Evolutionary conservation across 805 yeast genomes (phyloP), one percentile per base, ranked within the genome.

Genomic region (Yamadazyma kitorensis): DNA sequence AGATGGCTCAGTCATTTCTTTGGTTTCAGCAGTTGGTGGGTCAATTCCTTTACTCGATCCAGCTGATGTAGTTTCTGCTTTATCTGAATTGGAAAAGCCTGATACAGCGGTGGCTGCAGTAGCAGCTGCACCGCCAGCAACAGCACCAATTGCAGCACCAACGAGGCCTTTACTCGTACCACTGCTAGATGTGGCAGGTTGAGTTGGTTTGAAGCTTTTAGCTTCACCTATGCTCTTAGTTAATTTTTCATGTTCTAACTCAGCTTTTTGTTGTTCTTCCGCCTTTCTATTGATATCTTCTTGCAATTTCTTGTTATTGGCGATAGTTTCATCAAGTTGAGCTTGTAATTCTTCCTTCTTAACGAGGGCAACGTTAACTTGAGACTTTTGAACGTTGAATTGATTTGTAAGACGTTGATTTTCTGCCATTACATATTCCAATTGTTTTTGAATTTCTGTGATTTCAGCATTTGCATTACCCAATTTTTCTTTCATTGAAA

Each of bases 381-480:
- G 96, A 26, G 82, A 80, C 36, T 76, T 68, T 47, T 76, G 76
- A 25, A 86, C 86, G 27, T 81, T 72, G 14, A 72, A 68, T 46
- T 83, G 65, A 33, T 83, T 82, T 36, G 70, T 68, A 20, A 84
- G 77, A 47, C 80, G 82, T 42, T 73, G 74, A 14, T 76, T 70
- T 35, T 81, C 83, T 29, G 62, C 57, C 38, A 75, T 63, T 29
- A 73, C 67, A 27, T 66, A 59, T 29, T 72, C 78, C 21, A 82
- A 52, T 43, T 78, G 80, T 36, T 66, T 64, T 45, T 78, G 74
- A 41, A 83, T 55, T 35, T 77, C 79, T 13, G 69, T 70, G 17
- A 78, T 72, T 55, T 83, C 86, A 4, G 83, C 80, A 53, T 82
- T 86, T 51, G 82, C 60, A 18, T 61, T 59, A 10, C 82, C 80